These are phyloP conservation scores for Polygonum aviculare DNA, from an alignment of 148 eudicot genomes.

Conservation along the genomic window DNA sequence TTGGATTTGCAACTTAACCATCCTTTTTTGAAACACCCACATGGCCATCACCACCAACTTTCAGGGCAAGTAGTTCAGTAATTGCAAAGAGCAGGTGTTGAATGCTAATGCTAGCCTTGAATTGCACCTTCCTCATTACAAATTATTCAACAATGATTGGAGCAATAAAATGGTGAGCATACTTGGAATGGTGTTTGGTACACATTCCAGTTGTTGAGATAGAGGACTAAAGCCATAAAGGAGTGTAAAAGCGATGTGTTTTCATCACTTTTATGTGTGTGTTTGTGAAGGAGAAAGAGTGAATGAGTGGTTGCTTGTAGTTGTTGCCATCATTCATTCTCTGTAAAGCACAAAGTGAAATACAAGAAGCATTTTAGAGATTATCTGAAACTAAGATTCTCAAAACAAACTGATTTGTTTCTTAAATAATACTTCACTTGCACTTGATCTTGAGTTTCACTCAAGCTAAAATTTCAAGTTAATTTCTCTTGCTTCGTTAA, in stretches of 20 bases:
- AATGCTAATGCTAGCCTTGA: neutral
- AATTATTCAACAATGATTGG: conserved; percentile 4
- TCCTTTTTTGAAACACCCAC: neutral
- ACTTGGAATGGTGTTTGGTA: neutral
- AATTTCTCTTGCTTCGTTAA: neutral
- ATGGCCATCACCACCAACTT: neutral
- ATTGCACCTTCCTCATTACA: neutral
- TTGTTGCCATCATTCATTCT: conserved; percentile 1
- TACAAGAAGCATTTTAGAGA: neutral
- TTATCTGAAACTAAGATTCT: neutral
- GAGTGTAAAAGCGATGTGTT: neutral
- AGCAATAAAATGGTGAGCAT: neutral
- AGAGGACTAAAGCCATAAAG: neutral
- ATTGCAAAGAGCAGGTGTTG: neutral
- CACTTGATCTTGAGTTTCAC: neutral
- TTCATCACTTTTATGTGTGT: neutral
- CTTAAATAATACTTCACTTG: neutral
- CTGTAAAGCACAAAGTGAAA: conserved; percentile 6
- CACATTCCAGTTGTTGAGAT: neutral
- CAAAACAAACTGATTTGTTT: neutral
- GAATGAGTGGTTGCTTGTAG: neutral
- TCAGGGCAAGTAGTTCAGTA: neutral
- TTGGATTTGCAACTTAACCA: neutral
- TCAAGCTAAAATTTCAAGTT: neutral
- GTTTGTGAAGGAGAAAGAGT: neutral